phyloP scores from a whole-genome alignment of 768 basidiomycete genomes.

The Boletellus emodensis region DNA sequence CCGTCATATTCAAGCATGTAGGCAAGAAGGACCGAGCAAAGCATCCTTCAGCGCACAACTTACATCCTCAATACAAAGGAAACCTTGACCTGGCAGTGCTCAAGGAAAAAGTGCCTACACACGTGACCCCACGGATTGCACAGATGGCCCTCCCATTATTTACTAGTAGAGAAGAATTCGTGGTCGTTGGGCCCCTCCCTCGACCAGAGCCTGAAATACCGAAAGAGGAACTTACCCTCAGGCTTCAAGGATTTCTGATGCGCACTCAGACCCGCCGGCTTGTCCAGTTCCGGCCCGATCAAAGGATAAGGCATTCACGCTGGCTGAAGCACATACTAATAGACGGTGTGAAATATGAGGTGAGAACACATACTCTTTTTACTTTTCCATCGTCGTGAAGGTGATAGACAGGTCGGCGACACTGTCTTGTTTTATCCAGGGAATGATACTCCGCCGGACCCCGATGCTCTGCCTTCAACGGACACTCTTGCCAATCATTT shows the following conservation, averaged over 20 bases:
- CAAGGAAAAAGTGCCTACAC: constrained; percentile 52
- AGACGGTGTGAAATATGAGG: constrained; percentile 42
- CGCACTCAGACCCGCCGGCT: constrained; percentile 14
- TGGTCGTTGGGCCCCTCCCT: constrained; percentile 48
- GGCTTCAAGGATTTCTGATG: constrained; percentile 22
- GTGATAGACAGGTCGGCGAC: constrained; percentile 54
- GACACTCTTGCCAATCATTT: constrained; percentile 55
- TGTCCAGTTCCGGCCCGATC: constrained; percentile 23
- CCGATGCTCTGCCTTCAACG: constrained; percentile 32
- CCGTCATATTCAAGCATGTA: constrained; percentile 11
- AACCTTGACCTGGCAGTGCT: constrained; percentile 58
- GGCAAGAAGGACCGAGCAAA: not conserved
- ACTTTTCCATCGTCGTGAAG: not conserved
- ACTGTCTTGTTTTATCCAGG: constrained; percentile 50
- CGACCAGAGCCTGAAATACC: constrained; percentile 11
- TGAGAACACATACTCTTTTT: constrained; percentile 20
- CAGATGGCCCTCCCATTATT: constrained; percentile 49
- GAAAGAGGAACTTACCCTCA: constrained; percentile 7
- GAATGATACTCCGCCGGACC: constrained; percentile 32
- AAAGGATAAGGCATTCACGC: constrained; percentile 34
- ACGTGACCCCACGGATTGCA: constrained; percentile 60
- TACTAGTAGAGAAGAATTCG: constrained; percentile 48
- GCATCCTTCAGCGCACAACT: not conserved
- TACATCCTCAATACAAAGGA: constrained; percentile 20
- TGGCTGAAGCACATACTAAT: constrained; percentile 41